phyloP scores from a whole-genome alignment of 116 monocot species.

The Thalassia testudinum region DNA sequence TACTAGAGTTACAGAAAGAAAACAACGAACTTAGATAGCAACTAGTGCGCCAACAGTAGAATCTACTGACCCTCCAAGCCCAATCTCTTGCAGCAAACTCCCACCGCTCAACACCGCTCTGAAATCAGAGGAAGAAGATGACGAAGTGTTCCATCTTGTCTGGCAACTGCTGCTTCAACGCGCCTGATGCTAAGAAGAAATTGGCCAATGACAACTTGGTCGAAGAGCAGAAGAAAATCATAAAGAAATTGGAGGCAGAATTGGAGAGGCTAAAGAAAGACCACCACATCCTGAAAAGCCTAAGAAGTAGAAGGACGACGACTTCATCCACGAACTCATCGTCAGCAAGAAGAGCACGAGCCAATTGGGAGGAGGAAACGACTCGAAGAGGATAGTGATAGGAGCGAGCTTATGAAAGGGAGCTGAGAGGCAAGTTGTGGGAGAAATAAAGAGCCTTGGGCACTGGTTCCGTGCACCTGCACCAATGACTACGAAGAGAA shows the following conservation, averaged over 20 bases:
- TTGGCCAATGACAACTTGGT: constrained; percentile 5
- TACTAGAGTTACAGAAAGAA: constrained; percentile 72
- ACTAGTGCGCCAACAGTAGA: constrained; percentile 49
- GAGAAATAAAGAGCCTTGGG: constrained; percentile 50
- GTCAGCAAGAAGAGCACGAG: not conserved
- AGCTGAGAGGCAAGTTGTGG: constrained; percentile 7
- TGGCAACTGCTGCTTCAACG: constrained; percentile 55
- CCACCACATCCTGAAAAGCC: constrained; percentile 38
- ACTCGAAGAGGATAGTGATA: constrained; percentile 25
- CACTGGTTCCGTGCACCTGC: constrained; percentile 44
- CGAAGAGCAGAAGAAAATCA: constrained; percentile 23
- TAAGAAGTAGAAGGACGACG: constrained; percentile 74
- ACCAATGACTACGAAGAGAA: too few relatives aligned
- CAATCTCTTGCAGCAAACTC: constrained; percentile 38
- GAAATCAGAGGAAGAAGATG: constrained; percentile 24
- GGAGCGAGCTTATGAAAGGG: constrained; percentile 30
- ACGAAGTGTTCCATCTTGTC: constrained; percentile 49
- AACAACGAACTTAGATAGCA: constrained; percentile 76
- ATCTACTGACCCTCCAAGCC: constrained; percentile 53
- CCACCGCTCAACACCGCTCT: constrained; percentile 12
- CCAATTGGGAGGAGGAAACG: constrained; percentile 7
- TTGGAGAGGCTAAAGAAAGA: constrained; percentile 48
- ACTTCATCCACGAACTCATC: constrained; percentile 31
- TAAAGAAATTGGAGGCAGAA: constrained; percentile 48
- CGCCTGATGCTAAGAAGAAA: constrained; percentile 38